Percentiles rank a stretch among this genome's conserved stretches.
Conservation (phyloP, 306 rosid genomes). For the Potentilla sterilis region DNA sequence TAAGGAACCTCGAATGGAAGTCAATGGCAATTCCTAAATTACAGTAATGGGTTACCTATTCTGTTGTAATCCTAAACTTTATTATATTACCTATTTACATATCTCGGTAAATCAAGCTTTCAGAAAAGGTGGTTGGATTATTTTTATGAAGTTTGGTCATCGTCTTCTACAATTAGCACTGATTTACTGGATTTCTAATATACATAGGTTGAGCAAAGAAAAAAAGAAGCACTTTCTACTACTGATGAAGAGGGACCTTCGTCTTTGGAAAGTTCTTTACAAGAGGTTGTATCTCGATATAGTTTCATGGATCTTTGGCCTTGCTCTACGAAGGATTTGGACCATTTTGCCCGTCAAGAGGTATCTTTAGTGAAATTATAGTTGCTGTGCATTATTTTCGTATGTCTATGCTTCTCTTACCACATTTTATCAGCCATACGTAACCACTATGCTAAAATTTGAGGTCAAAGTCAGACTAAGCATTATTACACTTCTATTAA, state of each 20-base stretch:
- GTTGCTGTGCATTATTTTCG: not conserved
- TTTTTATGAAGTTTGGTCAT: not conserved
- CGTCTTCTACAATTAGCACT: not conserved
- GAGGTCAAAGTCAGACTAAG: not conserved
- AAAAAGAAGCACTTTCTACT: conserved; percentile 78
- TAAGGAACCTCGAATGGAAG: not conserved
- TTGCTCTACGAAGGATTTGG: conserved; percentile 76
- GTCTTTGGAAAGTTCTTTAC: conserved; percentile 63
- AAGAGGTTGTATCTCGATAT: conserved; percentile 86
- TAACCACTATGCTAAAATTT: not conserved
- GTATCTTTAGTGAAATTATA: conserved; percentile 34
- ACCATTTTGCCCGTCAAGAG: conserved; percentile 80
- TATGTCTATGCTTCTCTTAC: not conserved
- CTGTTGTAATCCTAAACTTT: not conserved
- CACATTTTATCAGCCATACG: not conserved
- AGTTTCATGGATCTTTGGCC: conserved; percentile 98
- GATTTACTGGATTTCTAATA: conserved; percentile 9
- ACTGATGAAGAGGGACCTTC: conserved; percentile 63
- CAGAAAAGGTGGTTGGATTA: not conserved
- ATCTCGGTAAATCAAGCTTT: not conserved
- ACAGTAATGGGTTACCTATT: not conserved
- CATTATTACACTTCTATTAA: not conserved
- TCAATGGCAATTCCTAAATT: not conserved
- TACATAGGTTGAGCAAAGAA: conserved; percentile 81
- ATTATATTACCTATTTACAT: not conserved